phyloP scores from a whole-genome alignment of 2,329 filamentous ascomycete species.

The Bisporella sp. region DNA sequence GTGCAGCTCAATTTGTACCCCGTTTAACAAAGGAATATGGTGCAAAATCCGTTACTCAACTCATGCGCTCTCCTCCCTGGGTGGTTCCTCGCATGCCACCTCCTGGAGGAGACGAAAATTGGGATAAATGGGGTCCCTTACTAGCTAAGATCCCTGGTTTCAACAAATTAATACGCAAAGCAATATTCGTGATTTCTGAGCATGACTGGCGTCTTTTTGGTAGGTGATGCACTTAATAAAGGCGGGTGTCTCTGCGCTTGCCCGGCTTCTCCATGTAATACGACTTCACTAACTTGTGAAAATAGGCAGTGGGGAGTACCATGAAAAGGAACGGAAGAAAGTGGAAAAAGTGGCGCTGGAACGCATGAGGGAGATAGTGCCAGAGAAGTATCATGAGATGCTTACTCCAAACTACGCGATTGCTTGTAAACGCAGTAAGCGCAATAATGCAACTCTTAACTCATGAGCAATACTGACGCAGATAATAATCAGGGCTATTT shows the following conservation, averaged over 20 bases:
- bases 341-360: constrained; percentile 34
- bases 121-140: constrained; percentile 38
- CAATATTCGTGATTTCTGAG: constrained; percentile 35
- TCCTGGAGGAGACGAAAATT: constrained; percentile 32
- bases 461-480: neutral
- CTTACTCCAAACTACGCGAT: constrained; percentile 49
- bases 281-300: too few species aligned
- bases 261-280: too few species aligned
- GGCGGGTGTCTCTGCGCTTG: too few species aligned
- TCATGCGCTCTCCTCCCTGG: constrained; percentile 53
- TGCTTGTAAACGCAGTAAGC: constrained; percentile 44
- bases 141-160: constrained; percentile 42
- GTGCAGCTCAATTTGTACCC: constrained; percentile 49
- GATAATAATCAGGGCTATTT: constrained; percentile 32
- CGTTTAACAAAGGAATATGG: constrained; percentile 34
- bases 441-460: neutral
- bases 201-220: constrained; percentile 42
- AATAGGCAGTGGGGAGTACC: constrained; percentile 21
- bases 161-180: constrained; percentile 32
- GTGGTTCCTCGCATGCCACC: constrained; percentile 35
- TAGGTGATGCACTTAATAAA: constrained; percentile 6
- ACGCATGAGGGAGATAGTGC: constrained; percentile 40
- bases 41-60: constrained; percentile 49
- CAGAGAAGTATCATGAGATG: constrained; percentile 50
- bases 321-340: constrained; percentile 33